A percentile compares a stretch with the other conserved stretches of the same genome.
phyloP scores from a whole-genome alignment of 1,284 basidiomycete genomes.

The Pseudozyma hubeiensis region DNA sequence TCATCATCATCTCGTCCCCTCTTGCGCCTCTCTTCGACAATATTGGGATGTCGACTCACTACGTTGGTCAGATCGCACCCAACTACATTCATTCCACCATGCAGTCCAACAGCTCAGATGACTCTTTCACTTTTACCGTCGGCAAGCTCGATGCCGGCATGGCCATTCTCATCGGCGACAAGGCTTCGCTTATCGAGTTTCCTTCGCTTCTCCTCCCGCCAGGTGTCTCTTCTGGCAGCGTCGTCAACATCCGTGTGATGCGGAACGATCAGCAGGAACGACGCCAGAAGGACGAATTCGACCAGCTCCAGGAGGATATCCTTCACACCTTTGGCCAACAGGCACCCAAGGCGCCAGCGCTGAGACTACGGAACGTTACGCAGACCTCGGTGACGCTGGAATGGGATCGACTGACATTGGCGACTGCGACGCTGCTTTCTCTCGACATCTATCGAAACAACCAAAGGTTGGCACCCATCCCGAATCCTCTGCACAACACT shows the following conservation, averaged over 20 bases:
- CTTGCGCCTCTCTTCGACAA: background rate
- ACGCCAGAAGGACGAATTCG: constrained; percentile 59
- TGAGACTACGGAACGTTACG: constrained; percentile 63
- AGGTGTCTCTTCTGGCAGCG: constrained; percentile 63
- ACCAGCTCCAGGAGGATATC: constrained; percentile 65
- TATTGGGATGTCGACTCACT: constrained; percentile 46
- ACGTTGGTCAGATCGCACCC: constrained; percentile 56
- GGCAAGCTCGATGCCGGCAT: constrained; percentile 68
- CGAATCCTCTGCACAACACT: constrained; percentile 64
- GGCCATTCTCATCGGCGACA: constrained; percentile 68
- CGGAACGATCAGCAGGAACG: constrained; percentile 63
- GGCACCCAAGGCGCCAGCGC: constrained; percentile 56
- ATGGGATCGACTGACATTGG: constrained; percentile 63
- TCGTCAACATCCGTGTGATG: constrained; percentile 65
- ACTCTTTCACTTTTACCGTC: constrained; percentile 64
- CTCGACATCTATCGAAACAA: constrained; percentile 67
- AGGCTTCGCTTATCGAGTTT: constrained; percentile 68
- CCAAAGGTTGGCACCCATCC: constrained; percentile 63
- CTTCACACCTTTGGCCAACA: constrained; percentile 62
- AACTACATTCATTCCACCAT: constrained; percentile 52
- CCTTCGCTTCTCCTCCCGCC: constrained; percentile 65
- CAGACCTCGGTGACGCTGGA: constrained; percentile 67
- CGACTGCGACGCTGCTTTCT: constrained; percentile 59
- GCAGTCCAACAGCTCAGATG: constrained; percentile 40
- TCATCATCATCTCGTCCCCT: background rate